These are phyloP conservation scores for Tulasnella calospora DNA, from an alignment of 768 basidiomycete genomes.

Conservation along the genomic window DNA sequence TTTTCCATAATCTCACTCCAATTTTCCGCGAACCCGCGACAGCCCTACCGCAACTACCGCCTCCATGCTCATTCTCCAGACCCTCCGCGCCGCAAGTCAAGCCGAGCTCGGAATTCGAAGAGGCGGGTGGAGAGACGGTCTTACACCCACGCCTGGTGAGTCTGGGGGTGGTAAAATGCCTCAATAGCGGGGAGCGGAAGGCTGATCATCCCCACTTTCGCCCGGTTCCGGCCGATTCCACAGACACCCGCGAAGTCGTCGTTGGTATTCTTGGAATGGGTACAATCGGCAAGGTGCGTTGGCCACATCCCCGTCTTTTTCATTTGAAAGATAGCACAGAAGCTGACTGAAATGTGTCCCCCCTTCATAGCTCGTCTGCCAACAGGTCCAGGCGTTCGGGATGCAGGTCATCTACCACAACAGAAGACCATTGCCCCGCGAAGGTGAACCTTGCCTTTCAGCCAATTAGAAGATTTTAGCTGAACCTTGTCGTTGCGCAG, in stretches of 20 bases:
- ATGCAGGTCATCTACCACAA: conserved; percentile 37
- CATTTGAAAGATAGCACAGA: background rate
- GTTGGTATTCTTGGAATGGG: conserved; percentile 40
- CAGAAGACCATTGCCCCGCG: conserved; percentile 30
- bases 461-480: background rate
- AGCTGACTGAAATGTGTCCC: background rate
- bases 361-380: conserved; percentile 16
- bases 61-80: conserved; percentile 30
- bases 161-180: conserved; percentile 2
- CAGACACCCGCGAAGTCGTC: conserved; percentile 28
- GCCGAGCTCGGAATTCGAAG: conserved; percentile 29
- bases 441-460: conserved; percentile 25
- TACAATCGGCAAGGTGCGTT: conserved; percentile 35
- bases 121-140: conserved; percentile 29
- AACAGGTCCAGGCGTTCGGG: conserved; percentile 34
- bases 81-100: conserved; percentile 29
- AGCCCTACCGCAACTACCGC: conserved; percentile 29
- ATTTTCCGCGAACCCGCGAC: conserved; percentile 2
- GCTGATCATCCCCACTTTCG: conserved; percentile 10
- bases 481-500: conserved; percentile 22
- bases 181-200: background rate
- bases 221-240: conserved; percentile 3
- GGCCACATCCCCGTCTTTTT: background rate
- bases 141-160: conserved; percentile 25
- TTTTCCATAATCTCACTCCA: conserved; percentile 10